Base-by-base conservation (phyloP, 441 rosid genomes). In the Cnidoscolus chayamansa region DNA sequence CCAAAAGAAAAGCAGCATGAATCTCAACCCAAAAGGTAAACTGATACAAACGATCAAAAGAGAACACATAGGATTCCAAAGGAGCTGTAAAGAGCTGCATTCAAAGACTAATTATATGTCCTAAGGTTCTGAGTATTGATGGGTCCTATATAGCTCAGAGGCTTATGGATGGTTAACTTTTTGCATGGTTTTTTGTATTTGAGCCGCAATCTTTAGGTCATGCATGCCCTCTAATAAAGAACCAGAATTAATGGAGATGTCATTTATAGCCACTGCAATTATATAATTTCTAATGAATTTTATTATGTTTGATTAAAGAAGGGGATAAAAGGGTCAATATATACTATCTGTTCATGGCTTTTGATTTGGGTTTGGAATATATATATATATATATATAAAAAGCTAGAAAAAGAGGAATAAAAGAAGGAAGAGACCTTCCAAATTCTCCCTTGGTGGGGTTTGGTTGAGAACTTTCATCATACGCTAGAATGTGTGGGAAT, bases 281-380 rank as follows among this genome's bases (percentile, higher is more conserved):
- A 15, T 31, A 7, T 19, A 53, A 55, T 13, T 13, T 58, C 15
- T 40, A 12, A 40, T 3, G 45, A 40, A 40, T 12, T 2, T 32
- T 6, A 1, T 1, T 37, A 58, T 51, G 2, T 10, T 55, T 13
- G 40, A 37, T 1, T 45, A 70, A 50, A 13, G 48, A 66, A 43
- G 65, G 47, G 83, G 77, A 72, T 70, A 67, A 64, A 79, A 77
- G 62, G 71, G 76, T 71, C 78, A 78, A 67, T 51, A 37, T 40
- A n/a, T 53, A 37, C 10, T 56, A 43, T 40, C 72, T 62, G 51
- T 63, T 57, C 79, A 60, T 81, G 79, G 74, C 89, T 81, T 84
- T 83, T 68, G 83, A 68, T 74, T 83, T 84, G 78, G 84, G 84
- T 81, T 83, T 81, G 81, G 88, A 84, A 83, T 83, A 77, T 74